Evolutionary conservation across 495 filamentous ascomycete genomes (phyloP).

Genomic region (Cercophora samala): DNA sequence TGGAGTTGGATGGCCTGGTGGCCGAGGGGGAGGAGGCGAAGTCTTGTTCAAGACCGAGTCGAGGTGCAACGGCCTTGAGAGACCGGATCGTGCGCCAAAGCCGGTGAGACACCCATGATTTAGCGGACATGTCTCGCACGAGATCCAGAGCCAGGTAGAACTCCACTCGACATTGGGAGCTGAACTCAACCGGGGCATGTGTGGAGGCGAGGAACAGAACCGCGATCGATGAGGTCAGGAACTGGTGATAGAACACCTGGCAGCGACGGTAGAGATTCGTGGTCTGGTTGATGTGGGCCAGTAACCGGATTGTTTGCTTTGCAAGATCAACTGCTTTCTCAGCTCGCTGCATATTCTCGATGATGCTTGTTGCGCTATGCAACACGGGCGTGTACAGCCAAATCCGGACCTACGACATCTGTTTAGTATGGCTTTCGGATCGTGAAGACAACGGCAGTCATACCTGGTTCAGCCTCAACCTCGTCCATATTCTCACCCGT

Average conservation of each 20-base stretch:
- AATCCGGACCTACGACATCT: constrained; percentile 56
- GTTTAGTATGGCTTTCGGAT: background rate
- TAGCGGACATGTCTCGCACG: constrained; percentile 74
- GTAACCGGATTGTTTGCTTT: constrained; percentile 72
- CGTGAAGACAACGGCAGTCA: background rate
- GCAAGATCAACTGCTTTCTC: constrained; percentile 71
- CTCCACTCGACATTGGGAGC: constrained; percentile 68
- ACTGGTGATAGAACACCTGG: constrained; percentile 84
- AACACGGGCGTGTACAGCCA: constrained; percentile 79
- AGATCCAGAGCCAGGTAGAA: constrained; percentile 85
- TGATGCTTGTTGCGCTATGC: constrained; percentile 71
- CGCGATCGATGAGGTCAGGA: constrained; percentile 73
- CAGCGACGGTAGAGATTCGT: constrained; percentile 75
- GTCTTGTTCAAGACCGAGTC: constrained; percentile 62
- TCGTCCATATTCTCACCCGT: constrained; percentile 59
- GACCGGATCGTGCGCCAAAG: constrained; percentile 79
- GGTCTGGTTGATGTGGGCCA: constrained; percentile 73
- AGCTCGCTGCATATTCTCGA: constrained; percentile 64
- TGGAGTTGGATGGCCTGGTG: constrained; percentile 30
- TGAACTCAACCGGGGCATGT: constrained; percentile 76
- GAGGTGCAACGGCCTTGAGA: constrained; percentile 74
- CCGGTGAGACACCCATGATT: constrained; percentile 72
- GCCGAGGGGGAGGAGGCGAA: constrained; percentile 12
- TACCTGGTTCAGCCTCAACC: constrained; percentile 68
- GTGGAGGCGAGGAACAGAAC: constrained; percentile 81